Conservation (phyloP, 768 basidiomycete species). For the Hericium rajendrae region DNA sequence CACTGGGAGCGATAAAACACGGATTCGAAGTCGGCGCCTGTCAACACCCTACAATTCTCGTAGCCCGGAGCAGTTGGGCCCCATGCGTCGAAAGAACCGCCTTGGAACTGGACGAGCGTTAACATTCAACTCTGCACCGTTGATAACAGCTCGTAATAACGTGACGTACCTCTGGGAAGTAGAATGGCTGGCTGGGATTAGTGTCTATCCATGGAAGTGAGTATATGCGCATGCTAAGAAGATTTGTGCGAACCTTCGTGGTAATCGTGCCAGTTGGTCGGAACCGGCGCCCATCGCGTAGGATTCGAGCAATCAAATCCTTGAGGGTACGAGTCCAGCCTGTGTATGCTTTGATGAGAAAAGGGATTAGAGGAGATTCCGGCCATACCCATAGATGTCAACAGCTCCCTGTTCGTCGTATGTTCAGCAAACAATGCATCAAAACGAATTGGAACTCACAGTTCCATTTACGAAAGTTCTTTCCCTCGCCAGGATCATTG, state of each 20-base stretch:
- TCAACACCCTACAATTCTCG: conserved; percentile 50
- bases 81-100: conserved; percentile 77
- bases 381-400: conserved; percentile 58
- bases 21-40: conserved; percentile 64
- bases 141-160: background rate
- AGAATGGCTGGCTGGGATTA: conserved; percentile 49
- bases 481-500: conserved; percentile 52
- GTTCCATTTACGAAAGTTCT: conserved; percentile 66
- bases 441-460: conserved; percentile 24
- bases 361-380: background rate
- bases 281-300: conserved; percentile 52
- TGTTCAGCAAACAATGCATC: background rate
- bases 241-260: conserved; percentile 30
- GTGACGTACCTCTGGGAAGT: conserved; percentile 53
- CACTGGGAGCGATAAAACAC: conserved; percentile 74
- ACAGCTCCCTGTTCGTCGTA: conserved; percentile 45
- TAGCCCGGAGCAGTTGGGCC: conserved; percentile 69
- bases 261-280: conserved; percentile 53
- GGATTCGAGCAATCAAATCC: conserved; percentile 76
- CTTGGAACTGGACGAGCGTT: conserved; percentile 42
- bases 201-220: conserved; percentile 13
- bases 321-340: conserved; percentile 61
- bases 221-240: background rate
- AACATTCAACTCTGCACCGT: background rate
- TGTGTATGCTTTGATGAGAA: background rate